A percentile compares a stretch with the other conserved stretches of the same genome.
phyloP scores from a whole-genome alignment of 805 yeast species.

The Candida silvatica region DNA sequence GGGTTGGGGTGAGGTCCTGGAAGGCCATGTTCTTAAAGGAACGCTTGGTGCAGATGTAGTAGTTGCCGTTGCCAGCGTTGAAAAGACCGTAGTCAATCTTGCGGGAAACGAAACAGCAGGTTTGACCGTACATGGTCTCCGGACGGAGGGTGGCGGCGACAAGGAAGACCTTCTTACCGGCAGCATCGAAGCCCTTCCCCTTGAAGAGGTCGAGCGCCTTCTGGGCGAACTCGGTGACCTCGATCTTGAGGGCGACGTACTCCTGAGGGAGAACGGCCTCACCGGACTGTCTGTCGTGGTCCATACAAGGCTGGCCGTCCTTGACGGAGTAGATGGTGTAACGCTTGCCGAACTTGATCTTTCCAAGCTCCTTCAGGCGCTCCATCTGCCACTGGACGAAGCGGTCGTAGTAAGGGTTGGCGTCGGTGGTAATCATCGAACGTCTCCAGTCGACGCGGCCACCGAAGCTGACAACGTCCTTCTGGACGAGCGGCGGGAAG shows the following conservation, averaged over 20 bases:
- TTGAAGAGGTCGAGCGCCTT: slow-evolving; percentile 48
- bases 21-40: slow-evolving; percentile 96
- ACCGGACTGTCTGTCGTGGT: slow-evolving; percentile 95
- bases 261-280: slow-evolving; percentile 98
- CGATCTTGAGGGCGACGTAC: slow-evolving; percentile 87
- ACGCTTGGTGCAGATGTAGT: slow-evolving; percentile 83
- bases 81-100: slow-evolving; percentile 87
- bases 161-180: slow-evolving; percentile 60
- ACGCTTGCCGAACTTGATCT: slow-evolving; percentile 96
- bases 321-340: slow-evolving; percentile 95
- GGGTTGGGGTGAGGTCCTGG: slow-evolving; percentile 84
- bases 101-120: slow-evolving; percentile 96
- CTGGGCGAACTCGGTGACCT: slow-evolving; percentile 49
- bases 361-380: slow-evolving; percentile 73
- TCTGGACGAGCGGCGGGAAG: slow-evolving; percentile 86
- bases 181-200: slow-evolving; percentile 35
- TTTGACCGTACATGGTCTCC: slow-evolving; percentile 98
- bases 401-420: slow-evolving; percentile 90
- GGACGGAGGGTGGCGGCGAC: slow-evolving; percentile 98
- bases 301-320: slow-evolving; percentile 99
- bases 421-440: slow-evolving; percentile 89
- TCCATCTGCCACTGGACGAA: slow-evolving; percentile 96
- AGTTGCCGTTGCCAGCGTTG: slow-evolving; percentile 70
- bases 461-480: slow-evolving; percentile 75
- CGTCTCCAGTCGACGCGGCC: slow-evolving; percentile 98